Evolutionary conservation across 495 filamentous ascomycete genomes (phyloP).

Genomic region (Talaromyces liani): DNA sequence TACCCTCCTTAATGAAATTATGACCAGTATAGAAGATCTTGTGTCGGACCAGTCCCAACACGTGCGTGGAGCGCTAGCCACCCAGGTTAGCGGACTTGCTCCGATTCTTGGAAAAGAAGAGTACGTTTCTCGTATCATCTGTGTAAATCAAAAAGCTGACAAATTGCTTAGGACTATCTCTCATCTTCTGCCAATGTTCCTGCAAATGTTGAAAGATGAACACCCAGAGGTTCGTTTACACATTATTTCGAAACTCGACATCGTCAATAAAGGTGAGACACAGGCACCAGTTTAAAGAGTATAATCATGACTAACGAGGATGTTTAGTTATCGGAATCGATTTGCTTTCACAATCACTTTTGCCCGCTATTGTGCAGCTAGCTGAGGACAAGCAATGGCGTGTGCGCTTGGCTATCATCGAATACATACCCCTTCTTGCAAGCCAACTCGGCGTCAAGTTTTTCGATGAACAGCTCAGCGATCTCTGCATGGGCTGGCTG

Average conservation of each 20-base stretch:
- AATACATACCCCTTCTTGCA: slow-evolving; percentile 95
- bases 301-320: slow-evolving; percentile 11
- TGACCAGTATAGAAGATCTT: slow-evolving; percentile 92
- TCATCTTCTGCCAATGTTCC: slow-evolving; percentile 96
- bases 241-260: slow-evolving; percentile 96
- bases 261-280: slow-evolving; percentile 83
- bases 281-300: not conserved
- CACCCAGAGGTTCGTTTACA: slow-evolving; percentile 96
- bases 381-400: slow-evolving; percentile 99
- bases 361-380: slow-evolving; percentile 95
- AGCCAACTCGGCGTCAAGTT: slow-evolving; percentile 95
- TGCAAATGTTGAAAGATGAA: slow-evolving; percentile 98
- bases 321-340: slow-evolving; percentile 89
- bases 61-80: slow-evolving; percentile 89
- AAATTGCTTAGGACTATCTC: slow-evolving; percentile 67
- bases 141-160: slow-evolving; percentile 8
- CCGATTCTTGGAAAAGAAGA: slow-evolving; percentile 97
- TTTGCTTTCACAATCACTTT: slow-evolving; percentile 87
- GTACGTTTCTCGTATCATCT: slow-evolving; percentile 45
- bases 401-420: slow-evolving; percentile 94
- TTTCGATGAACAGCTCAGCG: slow-evolving; percentile 94
- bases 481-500: slow-evolving; percentile 98
- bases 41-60: slow-evolving; percentile 95
- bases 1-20: slow-evolving; percentile 89
- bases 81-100: slow-evolving; percentile 93